These are phyloP conservation scores for Nothophaeocryptopus gaeumannii DNA, from an alignment of 2,329 filamentous ascomycete genomes.

Conservation along the genomic window DNA sequence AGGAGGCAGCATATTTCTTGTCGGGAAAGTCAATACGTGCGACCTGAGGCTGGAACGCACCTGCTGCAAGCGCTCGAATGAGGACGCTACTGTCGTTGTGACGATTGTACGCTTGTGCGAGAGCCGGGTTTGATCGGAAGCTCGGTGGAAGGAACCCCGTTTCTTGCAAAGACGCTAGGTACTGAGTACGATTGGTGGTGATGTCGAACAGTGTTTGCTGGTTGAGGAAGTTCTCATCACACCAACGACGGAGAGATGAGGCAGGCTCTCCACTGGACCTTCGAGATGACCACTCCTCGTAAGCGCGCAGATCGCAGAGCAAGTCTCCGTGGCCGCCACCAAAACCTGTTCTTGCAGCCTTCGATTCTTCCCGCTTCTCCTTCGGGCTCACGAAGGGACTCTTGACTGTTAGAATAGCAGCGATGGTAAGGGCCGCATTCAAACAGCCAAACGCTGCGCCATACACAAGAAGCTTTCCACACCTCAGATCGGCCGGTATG, in stretches of 20 bases:
- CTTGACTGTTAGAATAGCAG: constrained; percentile 84
- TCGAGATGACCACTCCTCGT: constrained; percentile 75
- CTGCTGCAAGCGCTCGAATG: constrained; percentile 49
- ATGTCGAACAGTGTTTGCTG: constrained; percentile 85
- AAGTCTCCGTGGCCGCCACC: constrained; percentile 77
- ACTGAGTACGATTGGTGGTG: constrained; percentile 78
- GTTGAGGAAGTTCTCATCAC: constrained; percentile 80
- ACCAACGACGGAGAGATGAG: constrained; percentile 70
- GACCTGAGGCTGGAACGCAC: constrained; percentile 69
- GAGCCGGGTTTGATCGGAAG: constrained; percentile 27
- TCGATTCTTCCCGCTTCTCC: constrained; percentile 78
- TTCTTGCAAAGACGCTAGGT: constrained; percentile 79
- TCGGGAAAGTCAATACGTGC: constrained; percentile 90
- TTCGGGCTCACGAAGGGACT: constrained; percentile 83
- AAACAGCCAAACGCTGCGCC: constrained; percentile 91
- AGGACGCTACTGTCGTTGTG: constrained; percentile 48
- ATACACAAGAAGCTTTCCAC: constrained; percentile 92
- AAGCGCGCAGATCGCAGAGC: constrained; percentile 80
- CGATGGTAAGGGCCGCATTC: constrained; percentile 82
- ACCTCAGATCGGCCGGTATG: constrained; percentile 89
- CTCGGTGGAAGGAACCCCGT: constrained; percentile 65
- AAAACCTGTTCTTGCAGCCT: constrained; percentile 72
- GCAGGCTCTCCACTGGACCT: constrained; percentile 54
- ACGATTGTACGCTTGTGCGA: constrained; percentile 43
- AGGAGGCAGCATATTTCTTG: constrained; percentile 86